phyloP scores from a whole-genome alignment of 2,329 filamentous ascomycete genomes.

The Aureobasidium melanogenum region DNA sequence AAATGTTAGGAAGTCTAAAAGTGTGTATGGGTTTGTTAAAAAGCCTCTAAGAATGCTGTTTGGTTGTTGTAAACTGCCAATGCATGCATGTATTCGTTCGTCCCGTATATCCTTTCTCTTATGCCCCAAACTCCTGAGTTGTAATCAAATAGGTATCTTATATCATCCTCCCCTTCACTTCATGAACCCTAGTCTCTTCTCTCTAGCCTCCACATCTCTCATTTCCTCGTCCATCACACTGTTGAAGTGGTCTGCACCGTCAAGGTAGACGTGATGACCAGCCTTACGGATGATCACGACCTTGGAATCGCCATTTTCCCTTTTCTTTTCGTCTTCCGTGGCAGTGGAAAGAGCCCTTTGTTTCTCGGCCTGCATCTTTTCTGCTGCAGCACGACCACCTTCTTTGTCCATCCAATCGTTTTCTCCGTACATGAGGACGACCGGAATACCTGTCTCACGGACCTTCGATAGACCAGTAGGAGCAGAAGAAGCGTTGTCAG shows the following conservation, averaged over 20 bases:
- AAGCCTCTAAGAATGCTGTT: background rate
- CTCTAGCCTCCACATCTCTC: conserved; percentile 47
- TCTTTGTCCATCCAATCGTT: conserved; percentile 98
- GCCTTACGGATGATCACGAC: conserved; percentile 68
- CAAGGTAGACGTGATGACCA: conserved; percentile 64
- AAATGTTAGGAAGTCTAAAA: no score
- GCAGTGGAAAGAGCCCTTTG: conserved; percentile 51
- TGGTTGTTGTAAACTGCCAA: background rate
- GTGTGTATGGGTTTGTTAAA: background rate
- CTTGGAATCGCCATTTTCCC: conserved; percentile 72
- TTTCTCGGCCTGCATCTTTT: conserved; percentile 65
- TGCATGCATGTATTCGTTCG: background rate
- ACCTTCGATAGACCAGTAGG: conserved; percentile 18
- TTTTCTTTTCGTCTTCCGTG: conserved; percentile 56
- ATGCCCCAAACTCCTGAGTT: background rate
- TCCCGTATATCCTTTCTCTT: background rate
- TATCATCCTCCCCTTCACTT: background rate
- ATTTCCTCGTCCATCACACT: conserved; percentile 56
- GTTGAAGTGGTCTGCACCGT: conserved; percentile 64
- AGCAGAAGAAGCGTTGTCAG: conserved; percentile 19
- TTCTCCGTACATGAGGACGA: conserved; percentile 94
- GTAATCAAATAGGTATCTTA: conserved; percentile 1
- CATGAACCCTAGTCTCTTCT: conserved; percentile 21
- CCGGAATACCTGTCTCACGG: conserved; percentile 61
- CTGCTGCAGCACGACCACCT: conserved; percentile 70